A percentile compares a stretch with the other conserved stretches of the same genome.
Evolutionary conservation across 1,139 yeast species (phyloP).

Genomic region (Pichia sp.): DNA sequence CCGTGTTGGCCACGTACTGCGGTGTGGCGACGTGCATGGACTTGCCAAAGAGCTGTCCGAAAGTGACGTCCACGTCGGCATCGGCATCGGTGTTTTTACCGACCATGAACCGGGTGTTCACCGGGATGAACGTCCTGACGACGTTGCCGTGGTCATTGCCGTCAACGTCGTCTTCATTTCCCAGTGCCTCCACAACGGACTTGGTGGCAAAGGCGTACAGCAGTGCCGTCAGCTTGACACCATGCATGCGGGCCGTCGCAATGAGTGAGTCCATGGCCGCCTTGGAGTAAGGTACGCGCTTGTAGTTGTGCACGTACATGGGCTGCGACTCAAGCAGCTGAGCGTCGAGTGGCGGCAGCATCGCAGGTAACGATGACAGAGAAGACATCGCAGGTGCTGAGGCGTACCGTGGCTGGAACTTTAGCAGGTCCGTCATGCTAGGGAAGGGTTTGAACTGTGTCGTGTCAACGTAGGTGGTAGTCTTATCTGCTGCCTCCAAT

Average conservation of each 20-base stretch:
- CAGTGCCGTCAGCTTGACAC: slow-evolving; percentile 9
- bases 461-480: too few relatives aligned
- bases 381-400: too few relatives aligned
- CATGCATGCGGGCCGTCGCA: neutral
- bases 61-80: neutral
- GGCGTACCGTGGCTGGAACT: too few relatives aligned
- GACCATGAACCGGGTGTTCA: slow-evolving; percentile 7
- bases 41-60: slow-evolving; percentile 12
- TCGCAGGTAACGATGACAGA: too few relatives aligned
- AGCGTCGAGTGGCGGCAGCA: too few relatives aligned
- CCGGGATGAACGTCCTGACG: slow-evolving; percentile 10
- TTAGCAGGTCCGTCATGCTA: too few relatives aligned
- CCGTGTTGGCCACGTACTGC: neutral
- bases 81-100: neutral
- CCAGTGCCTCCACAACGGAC: neutral
- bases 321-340: too few relatives aligned
- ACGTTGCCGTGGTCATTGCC: too few relatives aligned
- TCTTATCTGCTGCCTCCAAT: neutral
- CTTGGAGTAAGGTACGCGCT: neutral
- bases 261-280: slow-evolving; percentile 1
- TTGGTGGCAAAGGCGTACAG: slow-evolving; percentile 6
- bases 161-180: neutral
- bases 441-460: too few relatives aligned
- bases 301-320: slow-evolving; percentile 4
- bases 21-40: slow-evolving; percentile 1